phyloP scores from a whole-genome alignment of 345 rosid species.

The Brassica nigra region DNA sequence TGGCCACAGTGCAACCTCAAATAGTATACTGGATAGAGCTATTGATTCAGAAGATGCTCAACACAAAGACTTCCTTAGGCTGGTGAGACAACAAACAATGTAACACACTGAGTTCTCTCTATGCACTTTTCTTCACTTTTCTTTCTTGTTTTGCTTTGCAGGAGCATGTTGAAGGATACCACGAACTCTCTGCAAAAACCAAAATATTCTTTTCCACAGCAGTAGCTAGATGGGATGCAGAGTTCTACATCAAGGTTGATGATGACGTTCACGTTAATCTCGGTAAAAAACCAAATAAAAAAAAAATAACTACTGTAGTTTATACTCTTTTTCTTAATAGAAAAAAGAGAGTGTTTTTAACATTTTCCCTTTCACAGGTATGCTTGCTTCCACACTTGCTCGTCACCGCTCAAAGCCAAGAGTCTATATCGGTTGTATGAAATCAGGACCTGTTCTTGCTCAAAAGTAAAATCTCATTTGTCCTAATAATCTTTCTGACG shows the following conservation, averaged over 20 bases:
- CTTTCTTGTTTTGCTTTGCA: conserved; percentile 33
- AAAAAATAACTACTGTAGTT: not conserved
- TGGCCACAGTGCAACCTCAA: conserved; percentile 97
- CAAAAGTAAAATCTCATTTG: conserved; percentile 59
- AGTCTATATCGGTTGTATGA: conserved; percentile 95
- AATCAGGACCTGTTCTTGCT: conserved; percentile 97
- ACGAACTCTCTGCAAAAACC: conserved; percentile 94
- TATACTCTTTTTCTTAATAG: not conserved
- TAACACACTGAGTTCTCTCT: not conserved
- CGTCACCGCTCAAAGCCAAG: conserved; percentile 90
- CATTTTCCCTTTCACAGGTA: conserved; percentile 45
- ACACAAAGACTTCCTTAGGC: conserved; percentile 95
- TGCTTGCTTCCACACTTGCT: conserved; percentile 85
- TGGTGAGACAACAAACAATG: conserved; percentile 50
- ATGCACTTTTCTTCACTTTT: too few species aligned
- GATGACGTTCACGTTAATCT: conserved; percentile 99
- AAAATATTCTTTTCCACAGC: conserved; percentile 89
- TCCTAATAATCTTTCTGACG: not conserved
- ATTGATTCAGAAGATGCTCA: conserved; percentile 95
- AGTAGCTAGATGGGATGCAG: conserved; percentile 96
- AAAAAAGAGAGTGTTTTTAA: not conserved
- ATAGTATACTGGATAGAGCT: conserved; percentile 92
- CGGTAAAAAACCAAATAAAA: conserved; percentile 48
- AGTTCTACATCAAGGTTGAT: conserved; percentile 91
- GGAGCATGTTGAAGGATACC: conserved; percentile 99